Percentiles rank a stretch among this genome's conserved stretches.
Conservation (phyloP, 78 protist species). For the Goniomonas avonlea region DNA sequence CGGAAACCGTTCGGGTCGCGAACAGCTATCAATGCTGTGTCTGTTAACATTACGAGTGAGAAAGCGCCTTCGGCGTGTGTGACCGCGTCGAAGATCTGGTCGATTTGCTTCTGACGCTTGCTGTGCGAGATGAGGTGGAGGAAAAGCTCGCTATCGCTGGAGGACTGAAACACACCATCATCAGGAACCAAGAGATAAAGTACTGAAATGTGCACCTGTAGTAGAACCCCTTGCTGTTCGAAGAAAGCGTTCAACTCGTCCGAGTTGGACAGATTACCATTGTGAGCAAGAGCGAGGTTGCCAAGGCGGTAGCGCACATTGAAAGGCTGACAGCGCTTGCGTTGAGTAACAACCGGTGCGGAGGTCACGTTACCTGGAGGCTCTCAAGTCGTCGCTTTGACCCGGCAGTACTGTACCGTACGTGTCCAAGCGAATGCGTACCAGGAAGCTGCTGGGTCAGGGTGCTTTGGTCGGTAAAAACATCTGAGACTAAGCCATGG, state of each 20-base stretch:
- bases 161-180: too few relatives aligned
- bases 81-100: constrained; percentile 24
- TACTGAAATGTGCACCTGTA: too few relatives aligned
- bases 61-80: constrained; percentile 15
- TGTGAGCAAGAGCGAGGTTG: constrained; percentile 16
- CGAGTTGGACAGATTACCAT: constrained; percentile 17
- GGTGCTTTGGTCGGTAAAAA: background rate
- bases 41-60: constrained; percentile 3
- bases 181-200: too few relatives aligned
- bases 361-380: constrained; percentile 1
- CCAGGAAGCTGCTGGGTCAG: background rate
- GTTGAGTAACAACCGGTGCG: background rate
- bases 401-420: constrained; percentile 13
- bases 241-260: background rate
- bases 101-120: background rate
- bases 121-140: constrained; percentile 19
- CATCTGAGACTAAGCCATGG: constrained; percentile 6
- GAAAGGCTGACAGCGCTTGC: constrained; percentile 5
- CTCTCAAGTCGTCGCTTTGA: background rate
- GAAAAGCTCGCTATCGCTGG: constrained; percentile 6
- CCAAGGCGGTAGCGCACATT: constrained; percentile 3
- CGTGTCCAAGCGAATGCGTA: background rate
- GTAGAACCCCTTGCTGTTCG: background rate
- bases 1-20: constrained; percentile 31
- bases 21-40: background rate